Evolutionary conservation across 2,329 filamentous ascomycete genomes (phyloP).

Genomic region (Ophiostoma populinum): DNA sequence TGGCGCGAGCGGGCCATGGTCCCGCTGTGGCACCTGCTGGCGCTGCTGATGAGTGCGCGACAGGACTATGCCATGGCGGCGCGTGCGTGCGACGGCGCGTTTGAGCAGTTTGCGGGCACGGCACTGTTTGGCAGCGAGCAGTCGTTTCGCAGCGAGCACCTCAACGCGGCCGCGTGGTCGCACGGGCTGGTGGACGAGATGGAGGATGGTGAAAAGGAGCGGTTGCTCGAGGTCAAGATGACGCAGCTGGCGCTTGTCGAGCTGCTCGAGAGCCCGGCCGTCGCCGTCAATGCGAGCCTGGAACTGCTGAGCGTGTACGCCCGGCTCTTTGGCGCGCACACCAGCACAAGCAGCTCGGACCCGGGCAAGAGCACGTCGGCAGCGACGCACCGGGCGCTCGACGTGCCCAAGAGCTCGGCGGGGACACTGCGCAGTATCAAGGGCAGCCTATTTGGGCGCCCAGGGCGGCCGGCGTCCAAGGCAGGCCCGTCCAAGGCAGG

Average conservation of each 20-base stretch:
- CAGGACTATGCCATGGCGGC: constrained; percentile 70
- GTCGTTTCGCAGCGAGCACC: constrained; percentile 47
- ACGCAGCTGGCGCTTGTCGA: constrained; percentile 78
- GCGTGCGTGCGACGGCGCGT: constrained; percentile 73
- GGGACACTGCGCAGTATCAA: constrained; percentile 53
- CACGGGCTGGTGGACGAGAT: constrained; percentile 56
- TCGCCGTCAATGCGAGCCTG: constrained; percentile 74
- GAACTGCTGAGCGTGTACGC: constrained; percentile 72
- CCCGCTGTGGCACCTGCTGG: constrained; percentile 80
- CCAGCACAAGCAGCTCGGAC: no score
- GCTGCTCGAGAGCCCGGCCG: constrained; percentile 63
- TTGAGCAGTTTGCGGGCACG: constrained; percentile 69
- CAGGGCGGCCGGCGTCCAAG: constrained; percentile 26
- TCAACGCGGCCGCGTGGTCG: constrained; percentile 35
- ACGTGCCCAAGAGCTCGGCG: constrained; percentile 49
- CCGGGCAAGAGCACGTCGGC: constrained; percentile 21
- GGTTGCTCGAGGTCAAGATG: constrained; percentile 87
- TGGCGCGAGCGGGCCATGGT: constrained; percentile 51
- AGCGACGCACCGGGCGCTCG: constrained; percentile 23
- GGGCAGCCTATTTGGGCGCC: constrained; percentile 60
- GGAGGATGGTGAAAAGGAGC: constrained; percentile 69
- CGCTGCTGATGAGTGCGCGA: constrained; percentile 67
- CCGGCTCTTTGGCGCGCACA: constrained; percentile 57
- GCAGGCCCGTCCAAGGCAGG: constrained; percentile 3
- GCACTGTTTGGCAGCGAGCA: constrained; percentile 50